Evolutionary conservation across 1,284 basidiomycete genomes (phyloP).

Genomic region (Vanrija sp.): DNA sequence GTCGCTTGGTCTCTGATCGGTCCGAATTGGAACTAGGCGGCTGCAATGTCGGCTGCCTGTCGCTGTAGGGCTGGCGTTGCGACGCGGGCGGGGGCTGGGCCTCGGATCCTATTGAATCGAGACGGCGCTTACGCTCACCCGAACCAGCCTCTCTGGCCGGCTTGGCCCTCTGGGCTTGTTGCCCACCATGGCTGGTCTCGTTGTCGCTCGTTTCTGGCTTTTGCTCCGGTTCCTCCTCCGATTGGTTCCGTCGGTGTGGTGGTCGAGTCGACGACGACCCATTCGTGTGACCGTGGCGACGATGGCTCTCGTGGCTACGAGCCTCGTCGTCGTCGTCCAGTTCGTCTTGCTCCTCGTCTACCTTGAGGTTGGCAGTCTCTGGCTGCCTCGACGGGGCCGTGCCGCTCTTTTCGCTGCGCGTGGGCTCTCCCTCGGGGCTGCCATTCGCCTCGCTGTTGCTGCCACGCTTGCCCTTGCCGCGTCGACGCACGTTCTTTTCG

Average conservation of each 20-base stretch:
- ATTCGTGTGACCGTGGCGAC: neutral
- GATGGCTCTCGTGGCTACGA: neutral
- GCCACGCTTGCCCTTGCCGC: conserved; percentile 31
- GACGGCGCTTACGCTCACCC: no score
- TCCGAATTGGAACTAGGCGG: no score
- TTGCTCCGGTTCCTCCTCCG: neutral
- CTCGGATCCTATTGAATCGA: no score
- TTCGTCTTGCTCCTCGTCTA: neutral
- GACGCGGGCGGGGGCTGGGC: no score
- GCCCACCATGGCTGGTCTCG: neutral
- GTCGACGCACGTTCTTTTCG: conserved; percentile 28
- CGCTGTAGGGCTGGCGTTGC: no score
- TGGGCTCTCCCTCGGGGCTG: neutral
- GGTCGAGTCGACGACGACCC: neutral
- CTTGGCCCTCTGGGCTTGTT: no score
- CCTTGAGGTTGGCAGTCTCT: neutral
- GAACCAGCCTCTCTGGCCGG: no score
- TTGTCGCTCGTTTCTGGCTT: neutral
- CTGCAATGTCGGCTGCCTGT: no score
- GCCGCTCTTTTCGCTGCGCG: neutral
- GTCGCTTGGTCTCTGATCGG: no score
- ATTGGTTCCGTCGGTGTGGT: no score
- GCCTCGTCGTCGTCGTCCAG: neutral
- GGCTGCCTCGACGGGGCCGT: neutral
- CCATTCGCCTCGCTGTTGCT: neutral